These are phyloP conservation scores for Henckelia pumila DNA, from an alignment of 257 asterid species.

Conservation along the genomic window DNA sequence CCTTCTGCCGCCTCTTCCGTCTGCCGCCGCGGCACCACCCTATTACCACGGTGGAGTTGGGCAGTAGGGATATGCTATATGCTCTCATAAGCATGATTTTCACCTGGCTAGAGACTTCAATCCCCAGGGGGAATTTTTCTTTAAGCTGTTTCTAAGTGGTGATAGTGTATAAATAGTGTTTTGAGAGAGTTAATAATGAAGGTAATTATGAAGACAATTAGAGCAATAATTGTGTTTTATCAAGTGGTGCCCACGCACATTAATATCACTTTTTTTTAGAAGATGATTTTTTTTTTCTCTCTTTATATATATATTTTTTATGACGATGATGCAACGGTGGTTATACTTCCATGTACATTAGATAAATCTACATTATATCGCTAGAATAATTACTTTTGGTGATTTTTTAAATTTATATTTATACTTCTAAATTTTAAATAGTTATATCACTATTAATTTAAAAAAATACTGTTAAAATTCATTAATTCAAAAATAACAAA, in stretches of 20 bases:
- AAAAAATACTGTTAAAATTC: too few relatives aligned
- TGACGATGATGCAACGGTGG: too few relatives aligned
- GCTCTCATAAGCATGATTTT: constrained; percentile 39
- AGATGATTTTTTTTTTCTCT: not conserved
- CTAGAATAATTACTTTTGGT: too few relatives aligned
- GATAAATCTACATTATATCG: too few relatives aligned
- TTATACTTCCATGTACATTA: too few relatives aligned
- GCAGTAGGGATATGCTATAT: constrained; percentile 28
- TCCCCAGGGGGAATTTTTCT: not conserved
- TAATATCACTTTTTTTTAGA: too few relatives aligned
- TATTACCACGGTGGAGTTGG: constrained; percentile 40
- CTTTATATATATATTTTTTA: too few relatives aligned
- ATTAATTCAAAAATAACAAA: too few relatives aligned
- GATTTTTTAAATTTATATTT: too few relatives aligned
- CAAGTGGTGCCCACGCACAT: not conserved
- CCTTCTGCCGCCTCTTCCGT: constrained; percentile 35
- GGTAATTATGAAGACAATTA: not conserved
- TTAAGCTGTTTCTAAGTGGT: not conserved
- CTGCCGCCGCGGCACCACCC: constrained; percentile 48
- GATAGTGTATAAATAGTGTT: constrained; percentile 21
- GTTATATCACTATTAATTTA: too few relatives aligned
- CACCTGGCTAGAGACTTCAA: not conserved
- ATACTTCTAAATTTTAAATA: too few relatives aligned
- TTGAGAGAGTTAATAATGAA: not conserved
- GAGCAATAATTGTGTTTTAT: not conserved